phyloP scores from a whole-genome alignment of 1,139 yeast species.

The Suhomyces bribrorum region DNA sequence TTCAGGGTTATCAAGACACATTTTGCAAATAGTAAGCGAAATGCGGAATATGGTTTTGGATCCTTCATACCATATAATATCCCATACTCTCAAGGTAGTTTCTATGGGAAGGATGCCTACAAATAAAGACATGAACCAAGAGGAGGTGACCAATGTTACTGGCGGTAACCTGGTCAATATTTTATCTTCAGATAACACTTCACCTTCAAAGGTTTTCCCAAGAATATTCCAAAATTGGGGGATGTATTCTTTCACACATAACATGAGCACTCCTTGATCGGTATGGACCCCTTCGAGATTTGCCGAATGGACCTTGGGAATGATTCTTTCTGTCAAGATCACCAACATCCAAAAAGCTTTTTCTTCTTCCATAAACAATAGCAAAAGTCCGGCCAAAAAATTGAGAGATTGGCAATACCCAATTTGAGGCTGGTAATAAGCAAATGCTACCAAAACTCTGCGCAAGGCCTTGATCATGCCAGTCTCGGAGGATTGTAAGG shows the following conservation, averaged over 20 bases:
- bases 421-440: slow-evolving; percentile 82
- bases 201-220: slow-evolving; percentile 47
- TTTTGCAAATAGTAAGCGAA: slow-evolving; percentile 78
- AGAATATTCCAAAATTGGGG: slow-evolving; percentile 76
- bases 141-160: slow-evolving; percentile 86
- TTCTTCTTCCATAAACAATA: slow-evolving; percentile 86
- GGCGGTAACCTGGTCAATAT: slow-evolving; percentile 82
- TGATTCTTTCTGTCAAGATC: slow-evolving; percentile 76
- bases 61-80: slow-evolving; percentile 89
- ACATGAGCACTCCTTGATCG: slow-evolving; percentile 92
- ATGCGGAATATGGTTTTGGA: slow-evolving; percentile 83
- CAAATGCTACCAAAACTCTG: slow-evolving; percentile 79
- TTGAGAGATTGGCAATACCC: slow-evolving; percentile 96
- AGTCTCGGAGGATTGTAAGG: slow-evolving; percentile 45
- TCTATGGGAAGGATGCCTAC: slow-evolving; percentile 88
- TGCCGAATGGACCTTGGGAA: slow-evolving; percentile 91
- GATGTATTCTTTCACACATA: slow-evolving; percentile 78
- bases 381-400: slow-evolving; percentile 81
- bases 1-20: slow-evolving; percentile 64
- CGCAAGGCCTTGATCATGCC: slow-evolving; percentile 70
- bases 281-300: slow-evolving; percentile 91
- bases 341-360: slow-evolving; percentile 94
- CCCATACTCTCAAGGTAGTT: slow-evolving; percentile 89
- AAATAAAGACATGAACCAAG: slow-evolving; percentile 97
- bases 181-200: slow-evolving; percentile 52